Conservation (phyloP, 2,329 filamentous ascomycete species). For the Xylariaceae sp. region DNA sequence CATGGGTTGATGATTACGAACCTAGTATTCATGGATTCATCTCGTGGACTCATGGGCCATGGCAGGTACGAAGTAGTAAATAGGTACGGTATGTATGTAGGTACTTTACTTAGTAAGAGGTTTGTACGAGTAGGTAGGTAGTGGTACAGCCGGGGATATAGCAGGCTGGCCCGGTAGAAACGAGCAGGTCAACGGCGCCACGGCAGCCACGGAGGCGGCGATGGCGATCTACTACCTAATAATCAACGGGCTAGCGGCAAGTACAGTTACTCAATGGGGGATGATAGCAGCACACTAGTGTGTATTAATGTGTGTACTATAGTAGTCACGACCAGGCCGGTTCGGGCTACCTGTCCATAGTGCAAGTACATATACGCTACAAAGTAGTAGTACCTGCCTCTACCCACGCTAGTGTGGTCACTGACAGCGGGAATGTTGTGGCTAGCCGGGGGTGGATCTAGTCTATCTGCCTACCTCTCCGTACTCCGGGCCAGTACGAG, state of each 20-base stretch:
- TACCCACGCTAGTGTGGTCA: background rate
- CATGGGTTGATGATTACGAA: too few species aligned
- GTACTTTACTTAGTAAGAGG: too few species aligned
- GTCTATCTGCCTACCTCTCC: background rate
- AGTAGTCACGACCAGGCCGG: background rate
- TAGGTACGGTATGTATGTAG: too few species aligned
- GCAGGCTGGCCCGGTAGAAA: conserved; percentile 8
- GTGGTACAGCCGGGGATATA: conserved; percentile 9
- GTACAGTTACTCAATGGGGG: background rate
- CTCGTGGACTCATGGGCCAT: too few species aligned
- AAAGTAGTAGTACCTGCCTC: background rate
- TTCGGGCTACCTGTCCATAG: background rate
- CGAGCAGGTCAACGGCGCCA: conserved; percentile 17
- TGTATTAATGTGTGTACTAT: background rate
- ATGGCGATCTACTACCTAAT: conserved; percentile 14
- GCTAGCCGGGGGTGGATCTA: background rate
- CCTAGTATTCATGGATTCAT: too few species aligned
- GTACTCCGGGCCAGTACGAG: background rate
- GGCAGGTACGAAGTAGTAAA: too few species aligned
- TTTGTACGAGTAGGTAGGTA: background rate
- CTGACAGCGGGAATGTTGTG: background rate
- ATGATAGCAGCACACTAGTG: background rate
- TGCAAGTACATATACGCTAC: background rate
- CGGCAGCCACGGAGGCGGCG: conserved; percentile 15
- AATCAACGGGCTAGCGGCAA: conserved; percentile 3